These are phyloP conservation scores for Monascus purpureus DNA, from an alignment of 495 filamentous ascomycete species.

Conservation along the genomic window DNA sequence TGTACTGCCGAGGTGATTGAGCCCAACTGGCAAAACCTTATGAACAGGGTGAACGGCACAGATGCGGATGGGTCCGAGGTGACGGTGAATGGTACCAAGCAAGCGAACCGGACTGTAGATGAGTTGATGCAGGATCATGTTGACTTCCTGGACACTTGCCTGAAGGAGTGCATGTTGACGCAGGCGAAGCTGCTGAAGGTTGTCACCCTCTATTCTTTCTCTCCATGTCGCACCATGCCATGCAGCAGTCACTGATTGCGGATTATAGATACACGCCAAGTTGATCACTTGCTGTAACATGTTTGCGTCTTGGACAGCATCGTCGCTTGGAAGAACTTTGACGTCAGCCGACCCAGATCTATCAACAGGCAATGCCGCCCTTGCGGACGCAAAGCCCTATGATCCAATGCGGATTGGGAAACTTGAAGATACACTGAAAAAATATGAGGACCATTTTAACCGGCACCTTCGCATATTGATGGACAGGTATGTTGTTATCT, in stretches of 20 bases:
- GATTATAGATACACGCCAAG: constrained; percentile 77
- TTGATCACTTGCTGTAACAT: constrained; percentile 82
- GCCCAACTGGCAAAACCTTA: constrained; percentile 88
- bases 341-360: constrained; percentile 65
- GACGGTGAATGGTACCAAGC: constrained; percentile 29
- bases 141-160: constrained; percentile 90
- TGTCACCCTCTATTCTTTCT: constrained; percentile 11
- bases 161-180: constrained; percentile 98
- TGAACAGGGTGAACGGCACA: constrained; percentile 61
- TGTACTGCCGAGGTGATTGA: constrained; percentile 95
- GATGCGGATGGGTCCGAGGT: constrained; percentile 39
- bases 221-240: not conserved
- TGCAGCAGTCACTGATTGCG: not conserved
- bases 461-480: constrained; percentile 82
- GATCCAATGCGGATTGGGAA: constrained; percentile 59
- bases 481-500: constrained; percentile 42
- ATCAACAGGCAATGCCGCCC: constrained; percentile 25
- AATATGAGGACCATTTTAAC: constrained; percentile 87
- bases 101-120: constrained; percentile 75
- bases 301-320: constrained; percentile 76
- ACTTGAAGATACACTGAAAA: constrained; percentile 66
- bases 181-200: constrained; percentile 88
- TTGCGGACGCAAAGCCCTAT: constrained; percentile 23
- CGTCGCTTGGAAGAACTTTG: constrained; percentile 59
- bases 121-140: constrained; percentile 99